Evolutionary conservation across 345 rosid genomes (phyloP).

Genomic region (Chamaenerion angustifolium): DNA sequence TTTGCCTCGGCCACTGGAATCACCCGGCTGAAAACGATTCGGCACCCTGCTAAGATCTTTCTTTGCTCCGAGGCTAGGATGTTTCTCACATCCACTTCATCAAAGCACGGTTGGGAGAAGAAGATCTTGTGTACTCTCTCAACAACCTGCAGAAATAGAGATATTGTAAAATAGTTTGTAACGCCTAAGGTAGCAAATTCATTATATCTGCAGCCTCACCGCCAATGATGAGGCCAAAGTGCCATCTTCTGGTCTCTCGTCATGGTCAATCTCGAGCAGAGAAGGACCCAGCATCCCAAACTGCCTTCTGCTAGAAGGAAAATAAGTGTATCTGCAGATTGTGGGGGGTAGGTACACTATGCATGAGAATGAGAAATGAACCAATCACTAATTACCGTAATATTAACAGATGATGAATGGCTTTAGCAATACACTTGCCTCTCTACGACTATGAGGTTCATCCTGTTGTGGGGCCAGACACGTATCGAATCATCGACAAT

Average conservation of each 20-base stretch:
- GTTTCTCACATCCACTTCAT: constrained; percentile 80
- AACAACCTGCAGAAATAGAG: constrained; percentile 45
- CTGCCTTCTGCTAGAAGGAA: constrained; percentile 94
- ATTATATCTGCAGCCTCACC: constrained; percentile 34
- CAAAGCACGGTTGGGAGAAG: constrained; percentile 56
- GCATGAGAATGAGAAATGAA: constrained; percentile 1
- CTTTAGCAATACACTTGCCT: constrained; percentile 30
- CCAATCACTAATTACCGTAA: neutral
- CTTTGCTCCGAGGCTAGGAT: constrained; percentile 78
- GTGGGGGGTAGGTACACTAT: neutral
- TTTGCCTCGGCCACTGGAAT: constrained; percentile 88
- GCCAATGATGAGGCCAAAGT: constrained; percentile 84
- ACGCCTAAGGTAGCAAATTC: neutral
- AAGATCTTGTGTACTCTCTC: constrained; percentile 70
- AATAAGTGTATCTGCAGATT: constrained; percentile 74
- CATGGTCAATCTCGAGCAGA: constrained; percentile 94
- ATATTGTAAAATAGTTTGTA: neutral
- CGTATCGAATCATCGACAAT: constrained; percentile 92
- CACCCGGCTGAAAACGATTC: constrained; percentile 80
- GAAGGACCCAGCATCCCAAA: constrained; percentile 96
- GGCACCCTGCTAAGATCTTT: constrained; percentile 78
- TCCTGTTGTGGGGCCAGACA: constrained; percentile 93
- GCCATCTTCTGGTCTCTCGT: constrained; percentile 94
- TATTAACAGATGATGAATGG: too few species aligned
- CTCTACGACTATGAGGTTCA: constrained; percentile 89